Conservation (phyloP, 495 filamentous ascomycete species). For the Lasiosphaeria miniovina region DNA sequence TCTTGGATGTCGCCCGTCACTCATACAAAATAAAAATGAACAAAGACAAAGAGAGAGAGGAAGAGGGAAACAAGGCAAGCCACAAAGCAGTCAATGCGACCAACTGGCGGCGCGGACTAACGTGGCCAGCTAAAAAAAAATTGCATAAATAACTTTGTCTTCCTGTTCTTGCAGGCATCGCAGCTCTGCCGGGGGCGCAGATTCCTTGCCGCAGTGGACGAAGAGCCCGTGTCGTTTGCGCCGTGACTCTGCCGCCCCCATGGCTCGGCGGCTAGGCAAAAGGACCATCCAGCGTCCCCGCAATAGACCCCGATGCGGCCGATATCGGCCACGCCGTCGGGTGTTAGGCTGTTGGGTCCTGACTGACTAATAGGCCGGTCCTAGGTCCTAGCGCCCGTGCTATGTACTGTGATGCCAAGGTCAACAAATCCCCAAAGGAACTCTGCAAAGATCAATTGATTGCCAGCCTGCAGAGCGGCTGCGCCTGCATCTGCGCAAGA, state of each 20-base stretch:
- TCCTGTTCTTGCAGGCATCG: slow-evolving; percentile 12
- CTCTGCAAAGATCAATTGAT: too few species aligned
- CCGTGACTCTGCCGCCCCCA: not conserved
- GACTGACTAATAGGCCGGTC: too few species aligned
- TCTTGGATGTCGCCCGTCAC: not conserved
- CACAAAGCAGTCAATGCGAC: not conserved
- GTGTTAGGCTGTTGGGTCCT: not conserved
- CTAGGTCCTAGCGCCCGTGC: too few species aligned
- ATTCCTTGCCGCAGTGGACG: not conserved
- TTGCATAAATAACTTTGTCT: slow-evolving; percentile 5
- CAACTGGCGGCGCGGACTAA: too few species aligned
- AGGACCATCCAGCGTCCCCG: not conserved
- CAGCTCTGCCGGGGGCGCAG: slow-evolving; percentile 11
- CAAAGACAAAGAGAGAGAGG: too few species aligned
- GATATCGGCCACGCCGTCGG: not conserved
- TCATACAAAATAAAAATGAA: too few species aligned
- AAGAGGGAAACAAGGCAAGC: not conserved
- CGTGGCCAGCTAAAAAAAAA: not conserved
- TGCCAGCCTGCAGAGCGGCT: too few species aligned
- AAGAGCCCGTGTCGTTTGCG: not conserved
- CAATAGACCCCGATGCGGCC: not conserved
- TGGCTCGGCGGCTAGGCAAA: not conserved
- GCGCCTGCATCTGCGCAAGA: too few species aligned
- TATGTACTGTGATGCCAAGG: too few species aligned
- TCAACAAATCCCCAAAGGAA: too few species aligned